Evolutionary conservation across 164 flowering plant genomes (phyloP), one percentile per base, ranked within the genome.

Genomic region (Aristolochia contorta): DNA sequence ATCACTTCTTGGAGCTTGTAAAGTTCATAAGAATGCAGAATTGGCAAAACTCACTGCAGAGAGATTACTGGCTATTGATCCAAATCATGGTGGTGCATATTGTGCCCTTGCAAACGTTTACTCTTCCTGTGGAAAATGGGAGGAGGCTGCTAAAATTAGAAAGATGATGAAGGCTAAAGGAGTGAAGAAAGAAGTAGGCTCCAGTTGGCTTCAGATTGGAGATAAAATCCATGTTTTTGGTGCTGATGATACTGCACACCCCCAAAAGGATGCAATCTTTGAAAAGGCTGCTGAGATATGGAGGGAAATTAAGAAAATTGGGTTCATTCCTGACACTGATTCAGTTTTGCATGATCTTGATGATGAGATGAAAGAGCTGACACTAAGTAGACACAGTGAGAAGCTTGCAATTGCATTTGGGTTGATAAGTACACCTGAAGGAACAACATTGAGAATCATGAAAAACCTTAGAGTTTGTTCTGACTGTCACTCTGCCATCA

Each of bases 331-430:
- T 2, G 94, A 91, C 56, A 80, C 79, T 20, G 77, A 71, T 25
- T 72, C 89, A 12, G 94, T 89, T 10, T 65, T 86, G 67, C 97
- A 91, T 65, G 96, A 91, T 71, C 78, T 91, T 25, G 96, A 89
- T 60, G 80, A 71, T 25, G 96, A 89, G 63, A 63, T 84, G 63
- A 89, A 91, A 69, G 97, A 86, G 65, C 80, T 84, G 68, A 70
- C 77, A 52, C 80, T 89, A 53, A 79, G 70, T 59, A 82, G 78
- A 66, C 98, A 91, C 56, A 91, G 98, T 47, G 98, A 91, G 76
- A 89, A 87, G 70, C 89, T 91, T 32, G 96, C 96, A 15, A 81
- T 91, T 70, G 96, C 95, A 16, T 91, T 85, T 71, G 95, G 83
- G 45, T 58, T 91, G 18, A 68, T 89, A 37, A 84, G 71, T 71